phyloP scores from a whole-genome alignment of 169 alveolate genomes.

The Pseudocohnilembus persalinus region DNA sequence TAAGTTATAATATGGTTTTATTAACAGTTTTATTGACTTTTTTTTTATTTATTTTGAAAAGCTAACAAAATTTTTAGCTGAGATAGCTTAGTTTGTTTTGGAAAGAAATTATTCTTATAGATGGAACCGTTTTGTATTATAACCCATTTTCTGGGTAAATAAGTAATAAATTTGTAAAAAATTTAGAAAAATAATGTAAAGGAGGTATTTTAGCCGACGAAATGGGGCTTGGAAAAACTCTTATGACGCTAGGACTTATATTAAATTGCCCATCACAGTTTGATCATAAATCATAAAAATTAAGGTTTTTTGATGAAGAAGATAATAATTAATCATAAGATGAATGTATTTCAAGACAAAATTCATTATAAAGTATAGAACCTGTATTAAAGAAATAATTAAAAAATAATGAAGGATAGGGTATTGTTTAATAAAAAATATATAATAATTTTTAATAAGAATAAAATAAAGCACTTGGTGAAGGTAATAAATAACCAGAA shows the following conservation, averaged over 20 bases:
- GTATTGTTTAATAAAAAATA: no score
- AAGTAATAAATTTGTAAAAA: conserved; percentile 10
- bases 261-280: neutral
- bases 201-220: conserved; percentile 81
- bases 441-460: no score
- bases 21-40: no score
- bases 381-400: neutral
- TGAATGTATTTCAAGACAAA: conserved; percentile 7
- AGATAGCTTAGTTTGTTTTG: conserved; percentile 39
- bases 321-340: neutral
- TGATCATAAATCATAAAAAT: neutral
- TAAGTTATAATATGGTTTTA: no score
- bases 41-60: no score
- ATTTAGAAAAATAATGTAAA: conserved; percentile 18
- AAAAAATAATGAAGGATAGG: neutral
- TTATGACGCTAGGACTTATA: conserved; percentile 50
- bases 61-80: neutral
- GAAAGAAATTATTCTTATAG: conserved; percentile 25
- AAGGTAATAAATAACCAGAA: no score
- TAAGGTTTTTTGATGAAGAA: neutral
- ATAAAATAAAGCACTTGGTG: no score
- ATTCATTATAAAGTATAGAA: neutral
- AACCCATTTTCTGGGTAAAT: conserved; percentile 43
- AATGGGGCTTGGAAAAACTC: conserved; percentile 84
- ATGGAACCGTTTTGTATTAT: conserved; percentile 28